phyloP scores from a whole-genome alignment of 2,329 filamentous ascomycete genomes.

The Davidsoniella virescens region DNA sequence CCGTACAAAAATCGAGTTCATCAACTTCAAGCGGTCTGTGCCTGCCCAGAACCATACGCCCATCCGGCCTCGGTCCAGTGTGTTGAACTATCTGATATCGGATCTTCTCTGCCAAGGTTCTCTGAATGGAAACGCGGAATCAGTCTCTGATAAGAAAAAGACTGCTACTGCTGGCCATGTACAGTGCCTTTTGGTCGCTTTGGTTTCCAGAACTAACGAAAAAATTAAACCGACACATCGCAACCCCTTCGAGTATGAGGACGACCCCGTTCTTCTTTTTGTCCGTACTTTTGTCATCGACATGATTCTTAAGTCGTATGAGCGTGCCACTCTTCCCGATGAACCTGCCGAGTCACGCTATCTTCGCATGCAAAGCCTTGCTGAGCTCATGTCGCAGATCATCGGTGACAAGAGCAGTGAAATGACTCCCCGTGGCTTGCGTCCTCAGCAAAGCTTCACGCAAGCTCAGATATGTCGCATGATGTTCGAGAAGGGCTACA shows the following conservation, averaged over 20 bases:
- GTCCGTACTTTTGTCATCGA: constrained; percentile 92
- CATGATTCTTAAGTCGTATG: constrained; percentile 80
- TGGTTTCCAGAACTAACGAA: constrained; percentile 80
- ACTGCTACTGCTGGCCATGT: constrained; percentile 71
- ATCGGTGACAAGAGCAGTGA: constrained; percentile 57
- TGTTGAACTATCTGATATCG: constrained; percentile 85
- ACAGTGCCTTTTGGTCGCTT: constrained; percentile 67
- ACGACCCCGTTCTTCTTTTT: constrained; percentile 72
- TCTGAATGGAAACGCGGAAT: constrained; percentile 53
- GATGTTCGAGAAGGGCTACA: constrained; percentile 97
- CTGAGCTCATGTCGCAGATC: constrained; percentile 87
- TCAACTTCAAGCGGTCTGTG: constrained; percentile 93
- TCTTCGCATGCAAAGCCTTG: constrained; percentile 68
- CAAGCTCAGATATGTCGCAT: constrained; percentile 60
- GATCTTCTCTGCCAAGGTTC: constrained; percentile 50
- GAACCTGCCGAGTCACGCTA: constrained; percentile 79
- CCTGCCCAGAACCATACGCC: constrained; percentile 72
- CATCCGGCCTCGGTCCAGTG: constrained; percentile 80
- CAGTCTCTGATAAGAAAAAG: constrained; percentile 67
- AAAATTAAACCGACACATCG: constrained; percentile 29
- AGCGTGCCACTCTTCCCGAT: constrained; percentile 62
- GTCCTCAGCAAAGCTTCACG: constrained; percentile 25
- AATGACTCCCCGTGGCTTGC: constrained; percentile 24
- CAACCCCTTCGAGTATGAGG: constrained; percentile 50
- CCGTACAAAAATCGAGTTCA: constrained; percentile 92